A percentile compares a stretch with the other conserved stretches of the same genome.
These are phyloP conservation scores for Phascolomyces articulosus DNA, from an alignment of 371 early-diverging fungal genomes.

Conservation along the genomic window DNA sequence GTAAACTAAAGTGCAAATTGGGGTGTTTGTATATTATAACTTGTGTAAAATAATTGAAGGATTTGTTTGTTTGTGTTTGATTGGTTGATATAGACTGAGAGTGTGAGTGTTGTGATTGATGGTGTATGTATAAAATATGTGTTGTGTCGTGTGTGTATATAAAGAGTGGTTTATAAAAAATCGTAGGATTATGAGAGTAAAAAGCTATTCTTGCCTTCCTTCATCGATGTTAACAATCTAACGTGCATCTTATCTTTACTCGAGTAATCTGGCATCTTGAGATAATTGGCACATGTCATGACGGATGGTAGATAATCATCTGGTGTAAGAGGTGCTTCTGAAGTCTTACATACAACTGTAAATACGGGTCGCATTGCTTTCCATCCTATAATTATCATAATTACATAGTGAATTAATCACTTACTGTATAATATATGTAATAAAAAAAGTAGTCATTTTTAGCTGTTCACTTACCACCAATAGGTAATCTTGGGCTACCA, in stretches of 20 bases:
- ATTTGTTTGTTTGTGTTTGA: too few species aligned
- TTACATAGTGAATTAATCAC: not conserved
- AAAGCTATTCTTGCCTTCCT: slow-evolving; percentile 88
- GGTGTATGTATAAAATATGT: too few species aligned
- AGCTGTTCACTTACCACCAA: slow-evolving; percentile 68
- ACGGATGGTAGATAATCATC: slow-evolving; percentile 92
- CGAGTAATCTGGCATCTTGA: slow-evolving; percentile 92
- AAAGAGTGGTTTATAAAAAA: too few species aligned
- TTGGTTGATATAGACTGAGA: too few species aligned
- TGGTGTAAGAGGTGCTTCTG: slow-evolving; percentile 64
- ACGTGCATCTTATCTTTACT: slow-evolving; percentile 65
- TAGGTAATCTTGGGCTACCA: slow-evolving; percentile 90
- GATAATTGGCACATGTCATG: slow-evolving; percentile 96
- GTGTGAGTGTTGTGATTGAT: too few species aligned
- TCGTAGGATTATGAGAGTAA: slow-evolving; percentile 69
- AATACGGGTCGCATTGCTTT: slow-evolving; percentile 81
- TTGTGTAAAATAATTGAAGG: too few species aligned
- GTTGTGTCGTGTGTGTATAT: too few species aligned
- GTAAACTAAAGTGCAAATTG: too few species aligned
- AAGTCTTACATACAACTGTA: slow-evolving; percentile 85
- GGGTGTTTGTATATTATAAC: too few species aligned
- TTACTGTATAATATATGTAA: not conserved
- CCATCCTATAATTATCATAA: too few species aligned
- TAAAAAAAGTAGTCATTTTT: too few species aligned
- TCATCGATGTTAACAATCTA: slow-evolving; percentile 73